Evolutionary conservation across 2,329 filamentous ascomycete species (phyloP).

Genomic region (Botrytis fragariae): DNA sequence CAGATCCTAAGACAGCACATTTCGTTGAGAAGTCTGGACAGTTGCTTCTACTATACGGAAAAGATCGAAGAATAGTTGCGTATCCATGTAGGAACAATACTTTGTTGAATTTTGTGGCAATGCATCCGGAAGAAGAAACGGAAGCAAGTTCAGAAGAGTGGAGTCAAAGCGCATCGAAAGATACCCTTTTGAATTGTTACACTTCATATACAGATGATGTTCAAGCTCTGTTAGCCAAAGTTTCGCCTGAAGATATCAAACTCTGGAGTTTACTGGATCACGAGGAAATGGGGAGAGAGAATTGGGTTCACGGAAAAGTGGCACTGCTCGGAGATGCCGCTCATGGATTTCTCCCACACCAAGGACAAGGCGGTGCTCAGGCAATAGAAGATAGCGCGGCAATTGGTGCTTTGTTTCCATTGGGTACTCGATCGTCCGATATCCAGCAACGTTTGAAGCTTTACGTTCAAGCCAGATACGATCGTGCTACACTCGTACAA

Average conservation of each 20-base stretch:
- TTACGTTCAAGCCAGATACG: constrained; percentile 57
- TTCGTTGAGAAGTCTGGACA: constrained; percentile 37
- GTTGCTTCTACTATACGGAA: constrained; percentile 43
- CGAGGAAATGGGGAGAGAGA: constrained; percentile 22
- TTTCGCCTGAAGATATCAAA: constrained; percentile 47
- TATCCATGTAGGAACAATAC: constrained; percentile 49
- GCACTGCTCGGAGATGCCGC: constrained; percentile 65
- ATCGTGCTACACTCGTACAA: constrained; percentile 57
- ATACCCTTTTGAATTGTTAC: constrained; percentile 43
- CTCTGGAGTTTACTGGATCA: constrained; percentile 59
- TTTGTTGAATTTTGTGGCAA: constrained; percentile 50
- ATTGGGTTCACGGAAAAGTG: constrained; percentile 53
- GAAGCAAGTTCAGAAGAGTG: constrained; percentile 44
- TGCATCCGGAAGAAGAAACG: constrained; percentile 50
- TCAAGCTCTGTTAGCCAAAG: constrained; percentile 43
- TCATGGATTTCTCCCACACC: constrained; percentile 64
- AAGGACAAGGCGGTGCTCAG: constrained; percentile 59
- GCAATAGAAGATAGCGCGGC: constrained; percentile 67
- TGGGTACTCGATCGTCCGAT: constrained; percentile 45
- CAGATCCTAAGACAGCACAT: constrained; percentile 40
- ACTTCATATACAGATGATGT: constrained; percentile 45
- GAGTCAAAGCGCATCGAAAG: constrained; percentile 41
- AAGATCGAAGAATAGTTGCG: constrained; percentile 46
- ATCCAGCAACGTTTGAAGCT: constrained; percentile 56
- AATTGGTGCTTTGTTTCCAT: constrained; percentile 54